A percentile compares a stretch with the other conserved stretches of the same genome.
These are phyloP conservation scores for Strigomonas galati DNA, from an alignment of 208 protist species.

Conservation along the genomic window DNA sequence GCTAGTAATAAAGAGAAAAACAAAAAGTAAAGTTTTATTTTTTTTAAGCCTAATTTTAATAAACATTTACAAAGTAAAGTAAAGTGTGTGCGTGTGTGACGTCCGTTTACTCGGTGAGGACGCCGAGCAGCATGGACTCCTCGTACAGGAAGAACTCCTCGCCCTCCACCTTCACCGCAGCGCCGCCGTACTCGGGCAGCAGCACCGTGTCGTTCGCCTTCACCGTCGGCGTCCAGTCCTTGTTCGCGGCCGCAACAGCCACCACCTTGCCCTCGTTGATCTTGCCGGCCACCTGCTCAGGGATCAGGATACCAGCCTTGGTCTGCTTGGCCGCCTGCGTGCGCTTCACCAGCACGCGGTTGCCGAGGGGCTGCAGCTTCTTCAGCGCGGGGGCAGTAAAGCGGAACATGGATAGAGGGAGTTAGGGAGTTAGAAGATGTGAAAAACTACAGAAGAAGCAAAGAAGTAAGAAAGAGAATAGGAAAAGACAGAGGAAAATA, in stretches of 20 bases:
- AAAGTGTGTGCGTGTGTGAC: not conserved
- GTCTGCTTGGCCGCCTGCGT: conserved; percentile 88
- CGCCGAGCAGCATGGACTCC: conserved; percentile 83
- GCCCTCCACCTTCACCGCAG: conserved; percentile 85
- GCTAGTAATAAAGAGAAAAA: conserved; percentile 10
- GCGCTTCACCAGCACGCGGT: conserved; percentile 89
- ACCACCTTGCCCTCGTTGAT: conserved; percentile 91
- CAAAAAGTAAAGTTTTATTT: not conserved
- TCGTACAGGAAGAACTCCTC: conserved; percentile 93
- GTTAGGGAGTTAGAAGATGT: not conserved
- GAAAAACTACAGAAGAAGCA: not conserved
- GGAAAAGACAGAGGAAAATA: conserved; percentile 11
- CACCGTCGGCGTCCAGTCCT: conserved; percentile 90
- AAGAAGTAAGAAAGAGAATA: conserved; percentile 3
- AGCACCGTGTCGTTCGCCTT: conserved; percentile 89
- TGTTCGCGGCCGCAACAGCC: conserved; percentile 80
- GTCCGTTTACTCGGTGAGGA: conserved; percentile 55
- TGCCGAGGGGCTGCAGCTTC: conserved; percentile 88
- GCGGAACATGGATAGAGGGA: conserved; percentile 60
- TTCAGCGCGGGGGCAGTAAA: conserved; percentile 66
- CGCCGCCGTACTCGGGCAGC: conserved; percentile 88
- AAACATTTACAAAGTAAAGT: not conserved
- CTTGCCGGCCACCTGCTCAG: conserved; percentile 90
- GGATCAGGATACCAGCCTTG: conserved; percentile 92
- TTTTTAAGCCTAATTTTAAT: not conserved